phyloP scores from a whole-genome alignment of 1,284 basidiomycete species.

The Leucocoprinus gongylophorus region DNA sequence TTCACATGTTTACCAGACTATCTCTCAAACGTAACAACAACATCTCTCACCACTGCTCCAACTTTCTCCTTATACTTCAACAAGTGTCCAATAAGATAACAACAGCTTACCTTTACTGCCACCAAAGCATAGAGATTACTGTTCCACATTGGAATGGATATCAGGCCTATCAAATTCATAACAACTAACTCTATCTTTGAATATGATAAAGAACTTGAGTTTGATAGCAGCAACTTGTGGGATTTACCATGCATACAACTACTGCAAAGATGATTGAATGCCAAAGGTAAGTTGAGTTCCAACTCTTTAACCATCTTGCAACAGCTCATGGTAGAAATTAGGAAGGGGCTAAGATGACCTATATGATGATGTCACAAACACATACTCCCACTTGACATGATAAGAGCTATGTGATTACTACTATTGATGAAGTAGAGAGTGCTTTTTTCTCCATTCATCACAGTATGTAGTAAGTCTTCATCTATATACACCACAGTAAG shows the following conservation, averaged over 20 bases:
- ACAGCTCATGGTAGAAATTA: slow-evolving; percentile 9
- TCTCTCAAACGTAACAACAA: not conserved
- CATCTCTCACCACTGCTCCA: not conserved
- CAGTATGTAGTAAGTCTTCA: slow-evolving; percentile 4
- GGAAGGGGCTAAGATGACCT: slow-evolving; percentile 10
- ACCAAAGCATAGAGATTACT: slow-evolving; percentile 6
- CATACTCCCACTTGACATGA: slow-evolving; percentile 6
- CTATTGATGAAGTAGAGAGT: slow-evolving; percentile 2
- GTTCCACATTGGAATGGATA: slow-evolving; percentile 9
- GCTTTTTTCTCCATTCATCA: slow-evolving; percentile 1
- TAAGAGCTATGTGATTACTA: not conserved
- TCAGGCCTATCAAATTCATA: slow-evolving; percentile 13
- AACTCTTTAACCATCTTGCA: slow-evolving; percentile 12
- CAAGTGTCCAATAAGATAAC: slow-evolving; percentile 7
- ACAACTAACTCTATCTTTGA: slow-evolving; percentile 13
- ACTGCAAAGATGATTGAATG: slow-evolving; percentile 13
- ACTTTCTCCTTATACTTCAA: slow-evolving; percentile 7
- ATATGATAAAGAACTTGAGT: slow-evolving; percentile 9
- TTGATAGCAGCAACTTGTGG: slow-evolving; percentile 11
- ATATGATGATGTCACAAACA: slow-evolving; percentile 13
- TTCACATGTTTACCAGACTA: not conserved
- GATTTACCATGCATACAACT: slow-evolving; percentile 15
- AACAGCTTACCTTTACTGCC: slow-evolving; percentile 4
- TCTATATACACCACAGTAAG: not conserved
- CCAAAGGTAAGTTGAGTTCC: slow-evolving; percentile 1